A percentile compares a stretch with the other conserved stretches of the same genome.
These are phyloP conservation scores for Kappamyces sp. DNA, from an alignment of 192 early-diverging fungal genomes.

Conservation along the genomic window DNA sequence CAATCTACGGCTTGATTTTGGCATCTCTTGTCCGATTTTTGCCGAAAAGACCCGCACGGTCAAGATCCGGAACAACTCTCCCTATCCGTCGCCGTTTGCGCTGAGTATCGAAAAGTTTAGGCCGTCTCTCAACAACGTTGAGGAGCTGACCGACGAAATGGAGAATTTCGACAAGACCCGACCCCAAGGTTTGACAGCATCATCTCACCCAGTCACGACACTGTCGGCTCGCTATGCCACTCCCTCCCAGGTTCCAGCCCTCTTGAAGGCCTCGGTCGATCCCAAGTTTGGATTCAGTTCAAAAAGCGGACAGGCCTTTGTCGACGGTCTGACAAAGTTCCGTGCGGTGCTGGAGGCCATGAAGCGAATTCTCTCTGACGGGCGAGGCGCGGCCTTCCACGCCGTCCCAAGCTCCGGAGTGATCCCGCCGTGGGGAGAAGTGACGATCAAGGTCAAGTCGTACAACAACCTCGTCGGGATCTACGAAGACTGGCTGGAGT, in stretches of 20 bases:
- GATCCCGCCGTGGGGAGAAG: conserved; percentile 36
- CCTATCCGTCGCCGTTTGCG: conserved; percentile 30
- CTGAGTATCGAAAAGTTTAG: conserved; percentile 37
- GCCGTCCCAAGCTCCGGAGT: conserved; percentile 29
- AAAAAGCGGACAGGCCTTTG: conserved; percentile 35
- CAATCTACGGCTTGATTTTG: conserved; percentile 33
- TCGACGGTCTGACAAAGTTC: conserved; percentile 35
- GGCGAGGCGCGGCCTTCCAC: conserved; percentile 47
- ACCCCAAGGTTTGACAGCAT: too few species aligned
- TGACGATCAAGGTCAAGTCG: conserved; percentile 32
- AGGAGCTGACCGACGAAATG: not conserved
- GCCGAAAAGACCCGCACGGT: conserved; percentile 28
- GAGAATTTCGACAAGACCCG: too few species aligned
- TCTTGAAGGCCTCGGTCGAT: conserved; percentile 4
- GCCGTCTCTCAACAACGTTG: conserved; percentile 27
- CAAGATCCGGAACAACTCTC: conserved; percentile 35
- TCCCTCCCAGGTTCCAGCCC: not conserved
- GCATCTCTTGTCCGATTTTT: conserved; percentile 41
- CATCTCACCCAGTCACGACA: not conserved
- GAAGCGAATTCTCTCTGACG: conserved; percentile 40
- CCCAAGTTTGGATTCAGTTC: conserved; percentile 46
- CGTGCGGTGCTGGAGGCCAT: conserved; percentile 33
- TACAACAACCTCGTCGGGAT: conserved; percentile 48
- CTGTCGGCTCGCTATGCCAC: not conserved
- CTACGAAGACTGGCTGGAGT: conserved; percentile 36